Evolutionary conservation across 176 grass and related monocot species (phyloP).

Genomic region (Triticum urartu): DNA sequence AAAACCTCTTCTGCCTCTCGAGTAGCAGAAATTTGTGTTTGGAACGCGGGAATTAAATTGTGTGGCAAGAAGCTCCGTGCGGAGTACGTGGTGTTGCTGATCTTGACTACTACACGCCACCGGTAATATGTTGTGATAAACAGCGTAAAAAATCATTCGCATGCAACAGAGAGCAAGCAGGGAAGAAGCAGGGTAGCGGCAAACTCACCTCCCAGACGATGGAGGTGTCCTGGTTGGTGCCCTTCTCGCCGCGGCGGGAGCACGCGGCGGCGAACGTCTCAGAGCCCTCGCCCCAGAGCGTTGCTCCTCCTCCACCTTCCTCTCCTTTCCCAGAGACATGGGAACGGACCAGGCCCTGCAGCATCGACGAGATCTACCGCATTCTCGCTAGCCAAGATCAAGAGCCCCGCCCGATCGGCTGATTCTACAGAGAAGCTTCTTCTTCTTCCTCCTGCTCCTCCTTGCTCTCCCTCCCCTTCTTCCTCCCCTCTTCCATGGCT

Average conservation of each 20-base stretch:
- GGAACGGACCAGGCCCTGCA: slow-evolving; percentile 80
- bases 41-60: too few relatives aligned
- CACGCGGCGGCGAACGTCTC: slow-evolving; percentile 71
- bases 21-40: too few relatives aligned
- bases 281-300: slow-evolving; percentile 52
- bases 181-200: background rate
- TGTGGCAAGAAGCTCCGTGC: too few relatives aligned
- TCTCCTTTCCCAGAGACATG: slow-evolving; percentile 56
- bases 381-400: slow-evolving; percentile 16
- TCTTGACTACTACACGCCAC: too few relatives aligned
- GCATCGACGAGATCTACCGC: slow-evolving; percentile 78
- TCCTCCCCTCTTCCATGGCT: too few relatives aligned
- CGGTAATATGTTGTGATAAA: too few relatives aligned
- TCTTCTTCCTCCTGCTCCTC: background rate
- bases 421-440: background rate
- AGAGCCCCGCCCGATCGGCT: background rate
- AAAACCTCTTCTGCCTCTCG: too few relatives aligned
- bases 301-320: slow-evolving; percentile 21
- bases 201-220: slow-evolving; percentile 80
- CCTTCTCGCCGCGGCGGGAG: slow-evolving; percentile 90
- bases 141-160: too few relatives aligned
- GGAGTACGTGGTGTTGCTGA: too few relatives aligned
- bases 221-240: slow-evolving; percentile 84
- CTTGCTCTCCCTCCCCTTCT: background rate
- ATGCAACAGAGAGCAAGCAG: background rate